Base-by-base conservation (phyloP, 2,329 filamentous ascomycete genomes). In the Fusarium tuaranense region DNA sequence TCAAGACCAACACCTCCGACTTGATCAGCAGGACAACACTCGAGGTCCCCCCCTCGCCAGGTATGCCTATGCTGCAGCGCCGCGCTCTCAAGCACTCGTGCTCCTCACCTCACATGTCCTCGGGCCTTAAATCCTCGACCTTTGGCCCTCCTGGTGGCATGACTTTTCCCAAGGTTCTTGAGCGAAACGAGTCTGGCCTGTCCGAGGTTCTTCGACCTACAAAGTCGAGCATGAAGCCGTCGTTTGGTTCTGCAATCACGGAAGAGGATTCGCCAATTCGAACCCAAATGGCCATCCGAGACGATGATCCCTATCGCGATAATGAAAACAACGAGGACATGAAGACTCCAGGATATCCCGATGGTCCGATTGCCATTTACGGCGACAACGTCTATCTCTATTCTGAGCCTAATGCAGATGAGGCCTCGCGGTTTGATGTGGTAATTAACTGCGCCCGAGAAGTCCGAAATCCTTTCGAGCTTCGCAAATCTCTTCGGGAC, bases 381-480 rank as follows among this genome's bases (percentile, higher is more conserved):
- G 91, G 91, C 64, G 92, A 94, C 68, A 90, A 92, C 53, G 91
- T 97, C 9, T 95, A 92, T 79, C 87, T 97, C 1, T 97, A 95
- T 78, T 86, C 94, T 46, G 94, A 97, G 80, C 94, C 94, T 1
- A 94, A 92, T 1, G 92, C 92, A 0, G 92, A 95, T 46, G 93
- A 95, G 80, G 94, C 94, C 3, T 88, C 92, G 13, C 87, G 89
- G 38, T 97, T 95, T 74, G 94, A 97, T 76, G 92, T 96, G 4
- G 91, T 97, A 20, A 91, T 97, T 79, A 97, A 97, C 74, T 94
- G 96, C 8, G 94, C 94, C 1, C 92, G 92, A 68, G 94, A 97
- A 82, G 94, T 97, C 3, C 87, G 88, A 67, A 95, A 97, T 78
- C 94, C 94, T 0, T 95, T 96, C 79, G 84, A 84, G 73, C 81